Base-by-base conservation (phyloP, 2,329 filamentous ascomycete genomes). In the Hymenoscyphus salicellus region DNA sequence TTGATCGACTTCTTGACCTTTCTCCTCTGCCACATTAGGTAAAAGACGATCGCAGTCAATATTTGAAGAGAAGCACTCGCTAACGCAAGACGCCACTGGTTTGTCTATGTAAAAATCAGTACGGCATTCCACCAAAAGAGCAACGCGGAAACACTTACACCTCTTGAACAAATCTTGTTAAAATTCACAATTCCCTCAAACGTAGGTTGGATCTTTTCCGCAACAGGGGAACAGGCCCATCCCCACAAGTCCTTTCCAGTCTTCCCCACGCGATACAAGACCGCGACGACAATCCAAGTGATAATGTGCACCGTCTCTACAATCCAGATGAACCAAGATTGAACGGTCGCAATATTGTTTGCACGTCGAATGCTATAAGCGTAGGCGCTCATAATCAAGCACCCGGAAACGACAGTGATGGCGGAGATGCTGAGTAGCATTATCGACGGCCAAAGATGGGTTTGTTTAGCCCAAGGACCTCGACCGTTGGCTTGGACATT, bases 131-230 rank as follows among this genome's bases (percentile, higher is more conserved):
- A 16, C 11, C 14, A 23, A 30, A 58, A 11, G 20, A 8, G 20
- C n/a, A 8, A 20, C 5, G 41, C 17, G 52, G 20, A 11, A 23
- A 26, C 7, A 62, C 65, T 52, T 60, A 70, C 68, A 5, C 68
- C 69, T 63, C 66, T 61, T 4, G 57, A n/a, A 23, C 70, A 70
- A 41, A 70, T 60, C 5, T 58, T 61, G 23, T 65, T 36, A n/a
- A 71, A 71, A 58, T 69, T 58, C 28, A 71, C 67, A 6, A 71
- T 56, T 0, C 65, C 63, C 10, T 68, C 43, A n/a, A 71, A 70
- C 30, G 58, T 65, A 6, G 62, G 63, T 52, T 71, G 70, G 16
- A 70, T 69, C 11, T 65, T 65, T 20, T 67, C 38, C 8, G 68
- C 68, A 5, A 60, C 5, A 11, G 63, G 63, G 38, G 60, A 66